These are phyloP conservation scores for Camillea tinctor DNA, from an alignment of 2,329 filamentous ascomycete genomes.

Conservation along the genomic window DNA sequence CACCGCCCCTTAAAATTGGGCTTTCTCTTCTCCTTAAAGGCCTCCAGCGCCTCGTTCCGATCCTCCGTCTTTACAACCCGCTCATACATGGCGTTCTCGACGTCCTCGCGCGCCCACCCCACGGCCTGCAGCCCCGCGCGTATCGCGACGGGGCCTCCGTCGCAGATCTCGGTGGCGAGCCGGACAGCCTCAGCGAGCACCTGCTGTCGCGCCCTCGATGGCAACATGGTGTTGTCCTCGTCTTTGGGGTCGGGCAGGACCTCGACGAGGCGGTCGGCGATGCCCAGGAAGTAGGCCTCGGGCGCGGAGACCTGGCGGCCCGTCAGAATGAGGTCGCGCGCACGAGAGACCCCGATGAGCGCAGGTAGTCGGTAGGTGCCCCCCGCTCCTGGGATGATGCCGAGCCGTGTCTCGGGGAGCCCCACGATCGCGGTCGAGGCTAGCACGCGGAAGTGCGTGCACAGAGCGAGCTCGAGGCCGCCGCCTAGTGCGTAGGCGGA, in stretches of 20 bases:
- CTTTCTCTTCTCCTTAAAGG: conserved; percentile 69
- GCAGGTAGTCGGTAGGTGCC: conserved; percentile 85
- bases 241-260: conserved; percentile 55
- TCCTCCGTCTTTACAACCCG: conserved; percentile 82
- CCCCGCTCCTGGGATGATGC: conserved; percentile 91
- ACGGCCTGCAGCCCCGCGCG: conserved; percentile 79
- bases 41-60: conserved; percentile 80
- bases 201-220: conserved; percentile 60
- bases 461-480: conserved; percentile 87
- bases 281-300: conserved; percentile 88
- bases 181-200: conserved; percentile 75
- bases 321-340: conserved; percentile 87
- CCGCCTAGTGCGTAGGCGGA: conserved; percentile 86
- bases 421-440: conserved; percentile 74
- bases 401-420: conserved; percentile 83
- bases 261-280: conserved; percentile 89
- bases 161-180: conserved; percentile 81
- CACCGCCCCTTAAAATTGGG: conserved; percentile 56
- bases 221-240: conserved; percentile 41
- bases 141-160: conserved; percentile 83
- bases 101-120: conserved; percentile 65
- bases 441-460: conserved; percentile 86
- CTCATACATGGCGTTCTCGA: conserved; percentile 87
- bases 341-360: conserved; percentile 75
- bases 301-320: conserved; percentile 79